These are phyloP conservation scores for Penicillium frequentans DNA, from an alignment of 2,329 filamentous ascomycete species.

Conservation along the genomic window DNA sequence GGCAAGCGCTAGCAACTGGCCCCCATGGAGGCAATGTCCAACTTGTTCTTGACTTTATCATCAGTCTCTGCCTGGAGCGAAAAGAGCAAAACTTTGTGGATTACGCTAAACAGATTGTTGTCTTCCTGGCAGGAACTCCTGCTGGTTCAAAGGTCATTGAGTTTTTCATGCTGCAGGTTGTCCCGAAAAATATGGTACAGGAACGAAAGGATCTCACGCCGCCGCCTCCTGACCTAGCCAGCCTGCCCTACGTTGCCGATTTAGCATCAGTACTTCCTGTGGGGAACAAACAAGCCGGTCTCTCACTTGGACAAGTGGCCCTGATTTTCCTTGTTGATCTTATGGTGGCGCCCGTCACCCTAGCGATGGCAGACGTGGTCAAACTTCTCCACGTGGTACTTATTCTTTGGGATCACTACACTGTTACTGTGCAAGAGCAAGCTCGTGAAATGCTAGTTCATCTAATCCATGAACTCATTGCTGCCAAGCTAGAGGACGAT, in stretches of 20 bases:
- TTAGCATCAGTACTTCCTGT: constrained; percentile 75
- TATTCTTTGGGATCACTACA: constrained; percentile 97
- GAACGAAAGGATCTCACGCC: constrained; percentile 73
- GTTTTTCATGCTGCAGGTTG: constrained; percentile 86
- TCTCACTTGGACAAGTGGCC: constrained; percentile 89
- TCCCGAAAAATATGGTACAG: constrained; percentile 94
- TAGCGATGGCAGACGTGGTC: constrained; percentile 76
- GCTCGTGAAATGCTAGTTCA: constrained; percentile 97
- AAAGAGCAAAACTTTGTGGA: constrained; percentile 98
- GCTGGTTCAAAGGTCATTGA: constrained; percentile 91
- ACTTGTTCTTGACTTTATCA: constrained; percentile 93
- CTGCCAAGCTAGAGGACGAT: constrained; percentile 73
- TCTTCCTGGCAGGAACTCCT: constrained; percentile 84
- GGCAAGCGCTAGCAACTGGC: constrained; percentile 93
- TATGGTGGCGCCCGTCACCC: constrained; percentile 86
- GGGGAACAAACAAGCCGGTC: constrained; percentile 86
- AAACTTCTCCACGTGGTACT: constrained; percentile 87
- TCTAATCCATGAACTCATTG: constrained; percentile 91
- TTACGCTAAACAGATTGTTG: constrained; percentile 96
- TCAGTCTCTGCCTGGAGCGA: constrained; percentile 85
- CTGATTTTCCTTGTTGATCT: constrained; percentile 92
- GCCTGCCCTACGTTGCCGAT: constrained; percentile 87
- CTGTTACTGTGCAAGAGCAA: constrained; percentile 90
- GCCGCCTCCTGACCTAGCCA: constrained; percentile 65
- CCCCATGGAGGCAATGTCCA: constrained; percentile 93